Evolutionary conservation across 1,139 yeast genomes (phyloP).

Genomic region (Magnusiomyces tetraspermus): DNA sequence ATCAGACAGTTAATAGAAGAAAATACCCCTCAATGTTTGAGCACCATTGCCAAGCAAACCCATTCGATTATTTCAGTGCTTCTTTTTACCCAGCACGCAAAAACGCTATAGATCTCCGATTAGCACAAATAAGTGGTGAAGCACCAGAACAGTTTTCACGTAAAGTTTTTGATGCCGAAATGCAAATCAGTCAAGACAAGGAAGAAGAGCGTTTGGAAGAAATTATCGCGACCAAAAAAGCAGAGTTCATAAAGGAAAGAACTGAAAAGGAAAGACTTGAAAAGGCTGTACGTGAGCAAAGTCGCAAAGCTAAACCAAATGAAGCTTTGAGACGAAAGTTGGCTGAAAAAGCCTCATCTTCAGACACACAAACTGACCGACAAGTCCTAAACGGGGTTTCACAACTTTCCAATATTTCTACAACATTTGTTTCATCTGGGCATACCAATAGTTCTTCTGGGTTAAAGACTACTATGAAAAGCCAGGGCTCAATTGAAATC

Average conservation of each 20-base stretch:
- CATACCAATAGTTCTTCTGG: no score
- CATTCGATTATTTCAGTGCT: conserved; percentile 26
- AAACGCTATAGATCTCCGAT: conserved; percentile 19
- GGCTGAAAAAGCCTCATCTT: no score
- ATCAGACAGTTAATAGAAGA: conserved; percentile 9
- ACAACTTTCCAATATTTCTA: no score
- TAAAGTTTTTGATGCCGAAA: not conserved
- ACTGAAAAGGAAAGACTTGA: not conserved
- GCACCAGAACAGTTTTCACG: not conserved
- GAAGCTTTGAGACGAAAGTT: no score
- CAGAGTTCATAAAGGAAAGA: no score
- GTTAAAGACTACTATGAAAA: no score
- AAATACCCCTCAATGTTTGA: conserved; percentile 25
- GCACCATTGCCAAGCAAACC: conserved; percentile 30
- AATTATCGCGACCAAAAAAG: not conserved
- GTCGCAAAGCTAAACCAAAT: no score
- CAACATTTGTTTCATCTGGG: no score
- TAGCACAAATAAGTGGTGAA: conserved; percentile 9
- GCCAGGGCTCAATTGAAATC: no score
- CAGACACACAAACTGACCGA: no score
- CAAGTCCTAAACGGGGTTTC: no score
- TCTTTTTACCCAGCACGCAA: conserved; percentile 20
- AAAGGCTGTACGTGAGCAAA: no score
- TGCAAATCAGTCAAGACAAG: not conserved
- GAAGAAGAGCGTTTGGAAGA: not conserved